A percentile compares a stretch with the other conserved stretches of the same genome.
These are phyloP conservation scores for Casuarina equisetifolia DNA, from an alignment of 306 rosid species.

Conservation along the genomic window DNA sequence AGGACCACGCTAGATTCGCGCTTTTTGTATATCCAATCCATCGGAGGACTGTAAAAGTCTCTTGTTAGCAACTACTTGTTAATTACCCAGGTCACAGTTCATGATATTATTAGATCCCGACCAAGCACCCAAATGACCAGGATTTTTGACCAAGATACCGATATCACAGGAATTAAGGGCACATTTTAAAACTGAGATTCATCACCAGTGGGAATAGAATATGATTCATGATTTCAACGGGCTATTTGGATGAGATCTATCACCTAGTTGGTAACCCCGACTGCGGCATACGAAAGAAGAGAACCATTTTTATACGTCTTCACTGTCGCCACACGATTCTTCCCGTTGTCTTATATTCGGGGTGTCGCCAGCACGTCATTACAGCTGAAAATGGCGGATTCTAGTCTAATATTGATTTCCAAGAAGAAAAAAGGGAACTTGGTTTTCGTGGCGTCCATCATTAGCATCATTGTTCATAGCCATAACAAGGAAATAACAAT, in stretches of 20 bases:
- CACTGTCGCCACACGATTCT: not conserved
- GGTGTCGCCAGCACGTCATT: not conserved
- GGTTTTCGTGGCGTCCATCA: not conserved
- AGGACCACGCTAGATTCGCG: conserved; percentile 11
- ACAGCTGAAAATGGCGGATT: not conserved
- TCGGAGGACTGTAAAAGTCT: not conserved
- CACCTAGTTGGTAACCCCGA: too few species aligned
- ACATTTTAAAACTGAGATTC: not conserved
- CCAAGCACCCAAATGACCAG: too few species aligned
- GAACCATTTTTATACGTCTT: not conserved
- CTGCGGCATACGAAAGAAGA: too few species aligned
- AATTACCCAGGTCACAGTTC: too few species aligned
- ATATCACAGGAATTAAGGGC: not conserved
- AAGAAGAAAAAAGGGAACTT: not conserved
- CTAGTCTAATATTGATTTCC: not conserved
- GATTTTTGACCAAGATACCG: too few species aligned
- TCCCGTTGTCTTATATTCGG: not conserved
- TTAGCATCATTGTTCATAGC: not conserved
- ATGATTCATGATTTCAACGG: too few species aligned
- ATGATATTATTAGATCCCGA: too few species aligned
- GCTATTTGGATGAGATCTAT: too few species aligned
- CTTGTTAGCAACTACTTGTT: too few species aligned
- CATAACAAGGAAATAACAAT: not conserved
- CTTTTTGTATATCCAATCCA: not conserved
- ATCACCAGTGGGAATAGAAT: not conserved